Base-by-base conservation (phyloP, 192 early-diverging fungal species). In the Gonapodya sp. region DNA sequence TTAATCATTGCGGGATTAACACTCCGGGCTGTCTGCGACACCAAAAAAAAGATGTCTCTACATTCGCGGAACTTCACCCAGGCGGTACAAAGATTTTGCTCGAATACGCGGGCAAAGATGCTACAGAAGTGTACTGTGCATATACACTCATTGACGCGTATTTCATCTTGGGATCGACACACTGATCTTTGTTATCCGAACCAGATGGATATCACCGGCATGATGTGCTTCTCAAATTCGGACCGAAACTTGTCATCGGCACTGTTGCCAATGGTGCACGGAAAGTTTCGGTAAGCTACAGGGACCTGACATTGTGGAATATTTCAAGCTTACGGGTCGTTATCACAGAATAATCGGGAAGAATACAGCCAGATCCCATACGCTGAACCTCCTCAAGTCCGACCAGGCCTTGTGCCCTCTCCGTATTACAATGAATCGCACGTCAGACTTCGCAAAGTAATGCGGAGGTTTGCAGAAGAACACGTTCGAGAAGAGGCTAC, bases 21-120 rank as follows among this genome's bases (percentile, higher is more conserved):
- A n/a, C n/a, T n/a, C n/a, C n/a, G n/a, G n/a, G n/a, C n/a, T n/a
- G n/a, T n/a, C n/a, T n/a, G n/a, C n/a, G n/a, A n/a, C n/a, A n/a
- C n/a, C n/a, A n/a, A n/a, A n/a, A n/a, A n/a, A n/a, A n/a, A n/a
- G 34, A 77, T 34, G 75, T 77, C 2, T 77, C 75, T 16, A 77
- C 75, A 18, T 77, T 77, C 34, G 75, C 75, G 30, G 75, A 77
- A 16, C 31, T 77, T 8, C 75, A 77, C 75, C 75, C 75, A 14
- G 75, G 75, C 34, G 75, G 75, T 34, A 33, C 75, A 18, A 8
- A 31, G 18, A 34, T 34, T 18, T 14, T 77, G 18, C 31, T 32
- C 18, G 30, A 77, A 34, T 34, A 32, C 31, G 75, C 75, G 2
- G 75, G 75, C 75, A 77, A 77, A 33, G 75, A 77, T 77, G 75